Evolutionary conservation across 441 rosid genomes (phyloP), one percentile per base, ranked within the genome.

Genomic region (Gossypium lobatum): DNA sequence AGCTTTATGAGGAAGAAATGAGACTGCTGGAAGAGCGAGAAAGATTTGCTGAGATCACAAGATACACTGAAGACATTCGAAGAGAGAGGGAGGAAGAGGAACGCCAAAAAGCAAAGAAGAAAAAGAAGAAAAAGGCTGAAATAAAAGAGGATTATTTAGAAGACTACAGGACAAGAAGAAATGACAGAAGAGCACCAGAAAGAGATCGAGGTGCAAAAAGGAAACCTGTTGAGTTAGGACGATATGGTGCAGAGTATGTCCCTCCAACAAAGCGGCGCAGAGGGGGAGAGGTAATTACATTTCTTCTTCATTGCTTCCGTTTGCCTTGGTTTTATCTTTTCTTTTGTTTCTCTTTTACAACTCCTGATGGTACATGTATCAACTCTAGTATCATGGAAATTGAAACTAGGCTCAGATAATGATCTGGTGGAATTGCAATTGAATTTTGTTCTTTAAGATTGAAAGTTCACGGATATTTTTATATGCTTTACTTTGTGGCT

Each of bases 41-140:
- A 73, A 88, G 84, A 80, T 72, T 87, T 75, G 89, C 86, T 68
- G 92, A 88, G 85, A 77, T 91, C 78, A 86, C 87, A 81, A 81
- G 89, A 80, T 89, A 88, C 25, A 88, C 91, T 83, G 97, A 84
- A 83, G 83, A 88, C 48, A 71, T 92, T 65, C 86, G 96, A 78
- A 85, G 81, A 78, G 98, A 89, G 74, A 85, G 92, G 75, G 97
- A 91, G 80, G 99, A 93, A 83, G 95, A 95, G 82, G 96, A 86
- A 73, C 85, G 79, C 46, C 89, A 82, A 77, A 93, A 87, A 78
- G 97, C 98, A 14, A 93, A 88, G 79, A 90, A 95, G 76, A 89
- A 88, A 75, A 93, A 90, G 85, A 90, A 85, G 89, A 88, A 85
- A 76, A 81, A 75, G 75, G 88, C 88, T 5, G 91, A 89, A 75